Base-by-base conservation (phyloP, 2,329 filamentous ascomycete species). In the Colletotrichum destructivum region DNA sequence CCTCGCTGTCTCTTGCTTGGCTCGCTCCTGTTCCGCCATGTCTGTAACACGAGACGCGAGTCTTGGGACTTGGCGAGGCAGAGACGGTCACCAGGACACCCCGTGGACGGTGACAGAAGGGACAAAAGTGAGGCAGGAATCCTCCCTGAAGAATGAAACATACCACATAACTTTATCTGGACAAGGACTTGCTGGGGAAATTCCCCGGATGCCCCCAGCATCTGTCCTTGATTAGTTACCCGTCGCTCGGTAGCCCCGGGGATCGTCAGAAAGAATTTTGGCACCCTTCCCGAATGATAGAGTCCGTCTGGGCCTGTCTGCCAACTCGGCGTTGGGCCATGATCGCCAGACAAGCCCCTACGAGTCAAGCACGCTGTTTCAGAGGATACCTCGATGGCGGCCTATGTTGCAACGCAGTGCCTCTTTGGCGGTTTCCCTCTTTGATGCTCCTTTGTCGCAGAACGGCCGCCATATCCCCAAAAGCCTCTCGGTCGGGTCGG, bases 291-390 rank as follows among this genome's bases (percentile, higher is more conserved):
- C 52, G 59, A 59, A 40, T 21, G 59, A 62, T 46, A 63, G n/a
- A 21, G 44, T 54, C 54, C 8, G n/a, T 44, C 62, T 54, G 26
- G 52, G 46, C 61, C 62, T 59, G 61, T 59, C 61, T 59, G 61
- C 54, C 54, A 65, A n/a, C n/a, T 38, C 49, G 23, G 21, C 57
- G 26, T 38, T 62, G 60, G 31, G 46, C 47, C 31, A 40, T 51
- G 42, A 42, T 44, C 31, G 60, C 46, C 44, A 62, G 46, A 40
- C 35, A 26, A 7, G 44, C 11, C 47, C 13, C 42, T 31, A 31
- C 52, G 69, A 71, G 64, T 71, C 64, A 69, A 69, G 69, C 46
- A 69, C n/a, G 49, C 46, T 31, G 69, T 71, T 71, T 71, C 69
- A 71, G 52, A 23, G 54, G 35, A 42, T 40, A 56, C 44, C 23